Evolutionary conservation across 1,284 basidiomycete genomes (phyloP).

Genomic region (Ceratobasidium theobromae): DNA sequence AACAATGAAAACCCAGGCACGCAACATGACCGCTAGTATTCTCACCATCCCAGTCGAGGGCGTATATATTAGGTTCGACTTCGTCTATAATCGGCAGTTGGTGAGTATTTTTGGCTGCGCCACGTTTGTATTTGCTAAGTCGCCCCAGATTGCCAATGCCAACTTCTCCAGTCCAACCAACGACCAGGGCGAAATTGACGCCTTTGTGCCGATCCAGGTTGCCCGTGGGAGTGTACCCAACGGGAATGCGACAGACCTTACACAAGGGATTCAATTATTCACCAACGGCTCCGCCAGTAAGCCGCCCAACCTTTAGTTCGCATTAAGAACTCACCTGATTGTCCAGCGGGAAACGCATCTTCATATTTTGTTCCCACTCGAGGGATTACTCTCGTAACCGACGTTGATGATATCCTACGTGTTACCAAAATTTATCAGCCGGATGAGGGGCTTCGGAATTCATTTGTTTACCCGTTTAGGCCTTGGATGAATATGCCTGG

Average conservation of each 20-base stretch:
- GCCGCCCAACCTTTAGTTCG: background rate
- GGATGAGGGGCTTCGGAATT: constrained; percentile 34
- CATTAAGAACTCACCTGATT: background rate
- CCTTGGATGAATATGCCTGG: constrained; percentile 37
- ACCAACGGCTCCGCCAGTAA: constrained; percentile 28
- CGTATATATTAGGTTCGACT: constrained; percentile 30
- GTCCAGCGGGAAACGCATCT: constrained; percentile 35
- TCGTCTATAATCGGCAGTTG: constrained; percentile 25
- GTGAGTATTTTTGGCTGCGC: background rate
- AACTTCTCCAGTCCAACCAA: constrained; percentile 29
- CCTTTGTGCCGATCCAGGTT: constrained; percentile 31
- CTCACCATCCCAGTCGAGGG: constrained; percentile 26
- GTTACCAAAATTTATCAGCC: constrained; percentile 36
- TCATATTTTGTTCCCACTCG: constrained; percentile 35
- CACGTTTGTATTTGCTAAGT: background rate
- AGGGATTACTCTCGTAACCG: constrained; percentile 35
- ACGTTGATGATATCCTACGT: constrained; percentile 37
- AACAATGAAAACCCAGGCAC: constrained; percentile 23
- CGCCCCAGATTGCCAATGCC: constrained; percentile 8
- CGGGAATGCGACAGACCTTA: constrained; percentile 18
- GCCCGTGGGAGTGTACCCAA: background rate
- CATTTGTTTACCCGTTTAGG: constrained; percentile 33
- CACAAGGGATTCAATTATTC: constrained; percentile 27
- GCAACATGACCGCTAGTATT: constrained; percentile 34
- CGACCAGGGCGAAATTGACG: constrained; percentile 35